Evolutionary conservation across 129 eudicot genomes (phyloP).

Genomic region (Logfia minima): DNA sequence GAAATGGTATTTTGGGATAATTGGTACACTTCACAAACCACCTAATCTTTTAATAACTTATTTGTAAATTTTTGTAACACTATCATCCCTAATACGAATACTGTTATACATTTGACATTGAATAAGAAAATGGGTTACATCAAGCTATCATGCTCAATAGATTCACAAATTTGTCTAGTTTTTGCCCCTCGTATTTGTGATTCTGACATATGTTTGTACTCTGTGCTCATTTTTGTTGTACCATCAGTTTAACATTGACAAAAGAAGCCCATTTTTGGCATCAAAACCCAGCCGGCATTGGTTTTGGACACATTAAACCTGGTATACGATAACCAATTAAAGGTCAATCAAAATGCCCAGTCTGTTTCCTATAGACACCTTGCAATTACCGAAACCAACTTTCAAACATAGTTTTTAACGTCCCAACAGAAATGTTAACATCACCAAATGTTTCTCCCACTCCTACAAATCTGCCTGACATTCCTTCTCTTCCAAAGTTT

Average conservation of each 20-base stretch:
- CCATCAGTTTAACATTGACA: neutral
- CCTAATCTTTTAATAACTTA: too few species aligned
- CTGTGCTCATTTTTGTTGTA: neutral
- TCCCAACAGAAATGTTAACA: neutral
- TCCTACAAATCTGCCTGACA: constrained; percentile 26
- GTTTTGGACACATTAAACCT: constrained; percentile 19
- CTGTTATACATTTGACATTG: too few species aligned
- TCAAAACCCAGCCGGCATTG: constrained; percentile 20
- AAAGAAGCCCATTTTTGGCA: constrained; percentile 17
- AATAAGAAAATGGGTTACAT: constrained; percentile 8
- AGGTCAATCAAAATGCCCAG: constrained; percentile 24
- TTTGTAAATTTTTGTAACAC: too few species aligned
- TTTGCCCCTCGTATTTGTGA: constrained; percentile 17
- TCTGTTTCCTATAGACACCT: constrained; percentile 21
- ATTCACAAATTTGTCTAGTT: constrained; percentile 28
- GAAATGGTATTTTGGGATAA: too few species aligned
- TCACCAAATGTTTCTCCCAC: neutral
- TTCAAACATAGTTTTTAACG: neutral
- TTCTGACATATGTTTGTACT: constrained; percentile 5
- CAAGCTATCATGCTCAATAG: constrained; percentile 20
- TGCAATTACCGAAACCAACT: neutral
- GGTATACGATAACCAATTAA: constrained; percentile 5
- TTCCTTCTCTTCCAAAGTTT: constrained; percentile 38
- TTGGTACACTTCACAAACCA: too few species aligned
- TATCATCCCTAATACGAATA: too few species aligned